Base-by-base conservation (phyloP, 345 rosid genomes). In the Geranium brycei region DNA sequence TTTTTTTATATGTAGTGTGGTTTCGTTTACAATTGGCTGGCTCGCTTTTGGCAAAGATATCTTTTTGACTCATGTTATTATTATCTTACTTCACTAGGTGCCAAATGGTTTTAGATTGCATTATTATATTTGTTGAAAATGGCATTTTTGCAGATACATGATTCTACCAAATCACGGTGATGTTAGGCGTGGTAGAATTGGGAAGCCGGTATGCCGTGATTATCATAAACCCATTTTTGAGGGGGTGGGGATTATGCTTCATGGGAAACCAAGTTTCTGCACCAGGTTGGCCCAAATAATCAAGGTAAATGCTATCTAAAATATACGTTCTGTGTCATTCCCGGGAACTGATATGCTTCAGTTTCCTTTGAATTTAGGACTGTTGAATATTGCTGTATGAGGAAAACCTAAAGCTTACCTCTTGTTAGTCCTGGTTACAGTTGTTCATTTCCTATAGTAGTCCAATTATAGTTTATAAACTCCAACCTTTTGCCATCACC, bases 161-260 rank as follows among this genome's bases (percentile, higher is more conserved):
- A 66, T 87, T 68, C 31, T 84, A 28, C 58, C 77, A 14, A 73
- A 68, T 68, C 84, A 69, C 31, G 58, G 73, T 57, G 66, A 58
- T 57, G 23, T 18, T 3, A 68, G 15, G 59, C 51, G 35, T 63
- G 19, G 65, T 14, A 58, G 61, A 71, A 58, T 62, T 38, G 63
- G 66, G 15, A 73, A 68, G 69, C 63, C 65, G 31, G 67, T 68
- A 53, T 13, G 38, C 62, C 31, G 14, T 51, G 69, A 58, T 58
- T 53, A 56, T 30, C 3, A 23, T 35, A 51, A 31, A 19, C 66
- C 47, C 57, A 76, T 84, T 60, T 87, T 87, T 73, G 69, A 77
- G 31, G 65, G 68, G 64, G 73, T 84, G 53, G 89, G 92, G 19
- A 67, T 87, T 69, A 70, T 87, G 79, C 82, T 84, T 58, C 85